phyloP scores from a whole-genome alignment of 2,329 filamentous ascomycete species.

The Emergomyces africanus region DNA sequence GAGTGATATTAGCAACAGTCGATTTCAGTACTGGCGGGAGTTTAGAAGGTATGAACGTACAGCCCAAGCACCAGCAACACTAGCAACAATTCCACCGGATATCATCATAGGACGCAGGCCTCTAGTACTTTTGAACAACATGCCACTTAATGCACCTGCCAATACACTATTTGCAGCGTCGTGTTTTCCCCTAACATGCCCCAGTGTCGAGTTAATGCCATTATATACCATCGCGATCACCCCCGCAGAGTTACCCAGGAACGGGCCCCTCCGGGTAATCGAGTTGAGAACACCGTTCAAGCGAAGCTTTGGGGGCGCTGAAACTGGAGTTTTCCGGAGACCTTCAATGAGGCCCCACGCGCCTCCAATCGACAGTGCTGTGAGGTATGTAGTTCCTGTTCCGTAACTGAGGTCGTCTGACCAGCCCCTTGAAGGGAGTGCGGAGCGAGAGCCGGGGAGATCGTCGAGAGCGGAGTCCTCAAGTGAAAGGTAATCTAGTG shows the following conservation, averaged over 20 bases:
- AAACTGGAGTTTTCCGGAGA: conserved; percentile 54
- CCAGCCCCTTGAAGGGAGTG: conserved; percentile 90
- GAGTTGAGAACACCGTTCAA: conserved; percentile 93
- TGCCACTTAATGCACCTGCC: conserved; percentile 77
- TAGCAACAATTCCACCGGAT: conserved; percentile 77
- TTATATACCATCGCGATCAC: conserved; percentile 97
- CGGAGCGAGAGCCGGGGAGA: conserved; percentile 71
- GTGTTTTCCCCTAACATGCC: conserved; percentile 68
- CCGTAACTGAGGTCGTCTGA: conserved; percentile 98
- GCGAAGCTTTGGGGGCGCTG: conserved; percentile 76
- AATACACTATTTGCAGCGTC: conserved; percentile 80
- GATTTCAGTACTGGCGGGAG: conserved; percentile 7
- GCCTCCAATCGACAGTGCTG: conserved; percentile 75
- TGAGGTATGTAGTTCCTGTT: conserved; percentile 83
- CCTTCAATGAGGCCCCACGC: conserved; percentile 90
- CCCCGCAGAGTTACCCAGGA: conserved; percentile 89
- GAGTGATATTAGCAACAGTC: conserved; percentile 11
- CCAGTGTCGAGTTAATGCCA: conserved; percentile 74
- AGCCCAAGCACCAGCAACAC: conserved; percentile 76
- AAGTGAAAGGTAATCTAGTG: conserved; percentile 85
- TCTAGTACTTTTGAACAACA: conserved; percentile 92
- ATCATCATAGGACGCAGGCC: conserved; percentile 88
- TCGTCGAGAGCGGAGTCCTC: conserved; percentile 84
- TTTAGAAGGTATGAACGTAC: conserved; percentile 46
- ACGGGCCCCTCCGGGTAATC: conserved; percentile 82